A percentile compares a stretch with the other conserved stretches of the same genome.
Evolutionary conservation across 2,329 filamentous ascomycete genomes (phyloP).

Genomic region (Zasmidium citrigriseum): DNA sequence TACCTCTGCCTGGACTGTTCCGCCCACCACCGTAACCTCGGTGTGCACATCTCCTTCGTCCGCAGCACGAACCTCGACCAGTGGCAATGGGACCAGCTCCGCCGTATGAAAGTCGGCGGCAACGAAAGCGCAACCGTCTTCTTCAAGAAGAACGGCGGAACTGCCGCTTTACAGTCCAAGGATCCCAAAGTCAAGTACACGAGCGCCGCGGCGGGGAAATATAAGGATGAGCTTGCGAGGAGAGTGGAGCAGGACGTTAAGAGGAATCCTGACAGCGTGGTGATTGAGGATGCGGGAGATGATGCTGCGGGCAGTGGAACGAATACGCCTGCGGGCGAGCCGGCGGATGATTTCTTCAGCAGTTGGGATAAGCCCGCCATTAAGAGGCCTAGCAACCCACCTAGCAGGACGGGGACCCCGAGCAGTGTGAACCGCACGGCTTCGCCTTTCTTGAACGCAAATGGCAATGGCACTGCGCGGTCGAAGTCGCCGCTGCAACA

Average conservation of each 20-base stretch:
- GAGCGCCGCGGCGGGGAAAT: slow-evolving; percentile 89
- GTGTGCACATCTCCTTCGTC: slow-evolving; percentile 98
- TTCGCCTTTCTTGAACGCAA: slow-evolving; percentile 79
- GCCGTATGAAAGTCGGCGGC: slow-evolving; percentile 96
- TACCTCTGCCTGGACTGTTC: slow-evolving; percentile 98
- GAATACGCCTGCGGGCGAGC: slow-evolving; percentile 77
- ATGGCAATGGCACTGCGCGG: slow-evolving; percentile 65
- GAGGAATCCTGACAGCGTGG: slow-evolving; percentile 82
- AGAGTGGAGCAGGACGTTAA: slow-evolving; percentile 79
- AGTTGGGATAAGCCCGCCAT: slow-evolving; percentile 98
- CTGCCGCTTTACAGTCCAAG: slow-evolving; percentile 91
- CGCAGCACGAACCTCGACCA: slow-evolving; percentile 95
- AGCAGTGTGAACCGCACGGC: slow-evolving; percentile 72
- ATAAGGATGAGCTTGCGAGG: slow-evolving; percentile 94
- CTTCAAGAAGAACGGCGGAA: slow-evolving; percentile 95
- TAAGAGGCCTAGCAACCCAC: slow-evolving; percentile 91
- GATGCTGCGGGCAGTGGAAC: slow-evolving; percentile 58
- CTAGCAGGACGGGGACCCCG: slow-evolving; percentile 86
- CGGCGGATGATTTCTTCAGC: slow-evolving; percentile 94
- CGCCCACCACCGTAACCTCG: slow-evolving; percentile 93
- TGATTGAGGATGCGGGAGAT: slow-evolving; percentile 72
- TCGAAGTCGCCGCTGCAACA: slow-evolving; percentile 77
- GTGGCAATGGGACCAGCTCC: slow-evolving; percentile 99
- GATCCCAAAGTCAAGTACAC: slow-evolving; percentile 97
- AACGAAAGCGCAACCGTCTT: slow-evolving; percentile 98